phyloP scores from a whole-genome alignment of 2,329 filamentous ascomycete genomes.

The Diaporthe caulivora region DNA sequence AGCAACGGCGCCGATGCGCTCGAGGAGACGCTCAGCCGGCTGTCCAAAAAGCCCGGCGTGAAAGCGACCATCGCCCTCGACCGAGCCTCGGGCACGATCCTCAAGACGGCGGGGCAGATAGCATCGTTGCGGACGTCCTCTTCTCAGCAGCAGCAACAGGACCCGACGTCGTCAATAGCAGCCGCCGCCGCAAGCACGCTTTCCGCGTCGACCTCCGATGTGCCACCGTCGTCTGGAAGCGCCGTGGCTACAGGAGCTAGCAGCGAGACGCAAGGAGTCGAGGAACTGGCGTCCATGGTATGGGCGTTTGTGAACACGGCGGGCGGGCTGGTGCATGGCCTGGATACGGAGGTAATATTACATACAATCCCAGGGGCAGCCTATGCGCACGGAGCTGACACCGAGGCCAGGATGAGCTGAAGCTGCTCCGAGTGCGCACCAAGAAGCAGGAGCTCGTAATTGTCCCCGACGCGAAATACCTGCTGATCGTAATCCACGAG shows the following conservation, averaged over 20 bases:
- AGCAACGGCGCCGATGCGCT: constrained; percentile 70
- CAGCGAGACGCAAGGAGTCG: constrained; percentile 69
- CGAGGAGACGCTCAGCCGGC: constrained; percentile 73
- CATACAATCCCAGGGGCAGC: constrained; percentile 16
- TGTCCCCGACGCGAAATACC: constrained; percentile 82
- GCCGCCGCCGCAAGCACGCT: constrained; percentile 47
- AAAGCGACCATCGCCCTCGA: constrained; percentile 83
- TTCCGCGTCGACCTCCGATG: constrained; percentile 25
- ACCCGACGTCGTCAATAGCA: constrained; percentile 33
- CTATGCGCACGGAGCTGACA: constrained; percentile 23
- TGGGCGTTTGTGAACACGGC: constrained; percentile 81
- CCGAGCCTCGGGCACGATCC: constrained; percentile 77
- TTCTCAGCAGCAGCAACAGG: constrained; percentile 35
- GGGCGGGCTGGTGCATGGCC: constrained; percentile 76
- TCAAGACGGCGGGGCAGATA: constrained; percentile 79
- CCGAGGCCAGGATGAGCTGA: constrained; percentile 75
- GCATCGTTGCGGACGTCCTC: constrained; percentile 66
- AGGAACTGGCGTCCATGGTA: constrained; percentile 81
- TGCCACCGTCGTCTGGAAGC: constrained; percentile 48
- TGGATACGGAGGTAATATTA: constrained; percentile 74
- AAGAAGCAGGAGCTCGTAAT: constrained; percentile 89
- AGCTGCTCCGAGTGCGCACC: constrained; percentile 81
- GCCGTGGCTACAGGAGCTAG: constrained; percentile 54
- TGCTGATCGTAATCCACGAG: constrained; percentile 84
- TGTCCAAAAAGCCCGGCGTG: constrained; percentile 83